Conservation (phyloP, 495 filamentous ascomycete species). For the Lasiosphaeria hispida region DNA sequence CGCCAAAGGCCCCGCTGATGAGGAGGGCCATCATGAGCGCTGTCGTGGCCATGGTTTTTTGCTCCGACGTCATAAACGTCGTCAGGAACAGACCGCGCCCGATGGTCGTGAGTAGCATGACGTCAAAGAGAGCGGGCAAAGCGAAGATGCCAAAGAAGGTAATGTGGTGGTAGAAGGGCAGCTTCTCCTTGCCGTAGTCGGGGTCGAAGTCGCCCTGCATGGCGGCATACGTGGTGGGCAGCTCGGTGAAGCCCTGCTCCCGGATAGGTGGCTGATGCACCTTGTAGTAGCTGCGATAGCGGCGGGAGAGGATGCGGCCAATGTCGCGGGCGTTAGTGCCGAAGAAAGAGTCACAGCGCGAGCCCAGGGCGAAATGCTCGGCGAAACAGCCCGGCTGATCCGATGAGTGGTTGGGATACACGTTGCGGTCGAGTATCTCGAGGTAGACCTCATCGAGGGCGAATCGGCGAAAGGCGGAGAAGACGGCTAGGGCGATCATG, state of each 20-base stretch:
- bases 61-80: conserved; percentile 48
- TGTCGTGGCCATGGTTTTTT: conserved; percentile 53
- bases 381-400: conserved; percentile 62
- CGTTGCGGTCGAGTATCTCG: conserved; percentile 59
- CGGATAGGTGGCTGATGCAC: conserved; percentile 40
- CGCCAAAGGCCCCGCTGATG: conserved; percentile 56
- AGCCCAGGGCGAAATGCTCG: conserved; percentile 59
- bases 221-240: conserved; percentile 41
- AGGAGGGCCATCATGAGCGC: conserved; percentile 58
- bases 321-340: conserved; percentile 53
- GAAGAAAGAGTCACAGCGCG: conserved; percentile 60
- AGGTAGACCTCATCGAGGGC: conserved; percentile 60
- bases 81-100: conserved; percentile 59
- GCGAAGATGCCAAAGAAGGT: conserved; percentile 61
- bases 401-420: conserved; percentile 52
- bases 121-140: conserved; percentile 59
- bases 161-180: conserved; percentile 51
- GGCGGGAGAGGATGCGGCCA: conserved; percentile 54
- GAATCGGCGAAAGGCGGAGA: conserved; percentile 54
- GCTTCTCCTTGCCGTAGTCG: conserved; percentile 40
- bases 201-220: conserved; percentile 58
- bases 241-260: conserved; percentile 18
- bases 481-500: conserved; percentile 52
- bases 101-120: conserved; percentile 54
- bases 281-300: conserved; percentile 50